Evolutionary conservation across 176 grass and related monocot genomes (phyloP).

Genomic region (Thinopyrum elongatum): DNA sequence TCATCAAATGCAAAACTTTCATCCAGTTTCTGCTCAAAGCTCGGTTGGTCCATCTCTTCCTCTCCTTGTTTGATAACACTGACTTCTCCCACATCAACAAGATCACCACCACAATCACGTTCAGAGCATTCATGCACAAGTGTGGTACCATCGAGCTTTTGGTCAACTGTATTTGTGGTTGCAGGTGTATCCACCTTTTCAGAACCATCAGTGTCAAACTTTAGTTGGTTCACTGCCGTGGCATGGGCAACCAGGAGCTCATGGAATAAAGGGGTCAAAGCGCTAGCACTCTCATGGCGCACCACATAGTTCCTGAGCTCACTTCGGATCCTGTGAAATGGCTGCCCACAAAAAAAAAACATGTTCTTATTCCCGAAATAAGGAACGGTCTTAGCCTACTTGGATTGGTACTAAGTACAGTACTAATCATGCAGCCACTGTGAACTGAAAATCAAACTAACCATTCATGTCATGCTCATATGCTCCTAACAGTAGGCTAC

Average conservation of each 20-base stretch:
- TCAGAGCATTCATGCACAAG: slow-evolving; percentile 30
- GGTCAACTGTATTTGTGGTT: slow-evolving; percentile 6
- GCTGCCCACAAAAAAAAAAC: slow-evolving; percentile 43
- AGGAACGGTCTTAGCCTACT: not conserved
- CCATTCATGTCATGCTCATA: not conserved
- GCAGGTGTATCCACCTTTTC: slow-evolving; percentile 28
- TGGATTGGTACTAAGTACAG: not conserved
- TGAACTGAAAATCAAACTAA: not conserved
- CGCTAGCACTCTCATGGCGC: slow-evolving; percentile 45
- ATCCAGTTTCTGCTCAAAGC: slow-evolving; percentile 36
- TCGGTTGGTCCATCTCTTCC: slow-evolving; percentile 1
- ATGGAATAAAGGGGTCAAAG: slow-evolving; percentile 40
- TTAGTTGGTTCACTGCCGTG: slow-evolving; percentile 35
- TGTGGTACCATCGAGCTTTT: not conserved
- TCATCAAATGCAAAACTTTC: slow-evolving; percentile 40
- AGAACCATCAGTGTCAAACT: slow-evolving; percentile 36
- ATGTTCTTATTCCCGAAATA: not conserved
- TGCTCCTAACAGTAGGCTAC: not conserved
- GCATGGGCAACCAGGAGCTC: slow-evolving; percentile 59
- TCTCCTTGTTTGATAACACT: not conserved
- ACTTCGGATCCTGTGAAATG: slow-evolving; percentile 54
- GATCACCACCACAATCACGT: slow-evolving; percentile 14
- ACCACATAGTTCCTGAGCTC: slow-evolving; percentile 65
- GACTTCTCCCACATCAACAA: slow-evolving; percentile 10
- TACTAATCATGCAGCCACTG: not conserved